These are phyloP conservation scores for Coemansia sp. DNA, from an alignment of 192 early-diverging fungal species.

Conservation along the genomic window DNA sequence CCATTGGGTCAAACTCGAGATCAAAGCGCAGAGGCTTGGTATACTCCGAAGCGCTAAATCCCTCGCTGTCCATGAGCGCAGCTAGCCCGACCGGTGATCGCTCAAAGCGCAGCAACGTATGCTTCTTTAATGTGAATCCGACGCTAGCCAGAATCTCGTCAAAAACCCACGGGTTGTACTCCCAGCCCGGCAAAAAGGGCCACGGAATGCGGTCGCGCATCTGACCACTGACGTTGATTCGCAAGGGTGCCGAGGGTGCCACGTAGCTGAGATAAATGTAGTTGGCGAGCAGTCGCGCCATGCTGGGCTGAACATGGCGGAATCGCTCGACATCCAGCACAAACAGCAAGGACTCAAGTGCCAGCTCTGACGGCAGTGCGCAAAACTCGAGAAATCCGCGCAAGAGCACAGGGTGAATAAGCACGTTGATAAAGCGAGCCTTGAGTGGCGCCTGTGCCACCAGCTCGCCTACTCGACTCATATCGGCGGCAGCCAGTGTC, in stretches of 20 bases:
- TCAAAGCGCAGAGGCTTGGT: conserved; percentile 31
- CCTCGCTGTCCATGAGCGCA: conserved; percentile 19
- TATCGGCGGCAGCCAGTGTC: conserved; percentile 5
- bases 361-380: conserved; percentile 62
- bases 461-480: conserved; percentile 16
- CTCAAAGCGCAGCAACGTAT: conserved; percentile 73
- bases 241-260: conserved; percentile 61
- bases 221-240: conserved; percentile 70
- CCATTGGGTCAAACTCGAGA: conserved; percentile 39
- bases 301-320: conserved; percentile 51
- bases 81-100: conserved; percentile 48
- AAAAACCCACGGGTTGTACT: conserved; percentile 66
- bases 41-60: conserved; percentile 22
- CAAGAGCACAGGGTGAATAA: conserved; percentile 26
- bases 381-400: conserved; percentile 50
- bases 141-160: conserved; percentile 79
- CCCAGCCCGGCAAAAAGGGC: conserved; percentile 59
- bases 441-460: conserved; percentile 43
- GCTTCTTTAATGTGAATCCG: conserved; percentile 72
- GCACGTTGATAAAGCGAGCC: conserved; percentile 52
- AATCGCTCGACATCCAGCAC: conserved; percentile 84
- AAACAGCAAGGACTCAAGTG: conserved; percentile 78
- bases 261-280: conserved; percentile 82
- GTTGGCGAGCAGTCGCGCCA: conserved; percentile 56
- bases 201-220: conserved; percentile 70